These are phyloP conservation scores for Chaetoceros tenuissimus DNA, from an alignment of 108 stramenopile genomes.

Conservation along the genomic window DNA sequence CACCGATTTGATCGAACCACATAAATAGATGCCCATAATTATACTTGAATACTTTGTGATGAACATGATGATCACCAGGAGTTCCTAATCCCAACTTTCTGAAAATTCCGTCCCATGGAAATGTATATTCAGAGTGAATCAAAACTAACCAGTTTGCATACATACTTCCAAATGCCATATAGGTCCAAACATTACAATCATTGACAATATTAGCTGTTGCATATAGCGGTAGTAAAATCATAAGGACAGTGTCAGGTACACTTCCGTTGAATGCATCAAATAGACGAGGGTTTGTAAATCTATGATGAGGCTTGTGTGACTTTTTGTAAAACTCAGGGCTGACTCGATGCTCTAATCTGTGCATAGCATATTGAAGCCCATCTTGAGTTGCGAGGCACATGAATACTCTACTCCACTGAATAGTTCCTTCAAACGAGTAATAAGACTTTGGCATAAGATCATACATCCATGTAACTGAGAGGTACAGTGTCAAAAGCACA, in stretches of 20 bases:
- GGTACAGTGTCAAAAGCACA: constrained; percentile 69
- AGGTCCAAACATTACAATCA: constrained; percentile 88
- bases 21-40: constrained; percentile 95
- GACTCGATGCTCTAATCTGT: constrained; percentile 73
- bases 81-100: constrained; percentile 77
- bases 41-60: constrained; percentile 91
- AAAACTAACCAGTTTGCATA: constrained; percentile 87
- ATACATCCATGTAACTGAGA: constrained; percentile 83
- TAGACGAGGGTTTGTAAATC: constrained; percentile 86
- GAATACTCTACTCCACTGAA: constrained; percentile 56
- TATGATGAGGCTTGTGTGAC: constrained; percentile 93
- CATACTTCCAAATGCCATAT: constrained; percentile 88
- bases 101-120: constrained; percentile 79
- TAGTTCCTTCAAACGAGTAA: constrained; percentile 71
- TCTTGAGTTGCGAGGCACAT: constrained; percentile 83
- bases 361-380: constrained; percentile 74
- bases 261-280: constrained; percentile 94
- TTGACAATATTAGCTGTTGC: constrained; percentile 67
- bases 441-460: constrained; percentile 75
- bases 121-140: constrained; percentile 84
- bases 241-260: constrained; percentile 76
- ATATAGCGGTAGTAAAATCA: constrained; percentile 87
- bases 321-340: constrained; percentile 71
- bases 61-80: constrained; percentile 91
- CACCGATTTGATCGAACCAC: constrained; percentile 81